A percentile compares a stretch with the other conserved stretches of the same genome.
Evolutionary conservation across 148 eudicot genomes (phyloP).

Genomic region (Camellia sinensis): DNA sequence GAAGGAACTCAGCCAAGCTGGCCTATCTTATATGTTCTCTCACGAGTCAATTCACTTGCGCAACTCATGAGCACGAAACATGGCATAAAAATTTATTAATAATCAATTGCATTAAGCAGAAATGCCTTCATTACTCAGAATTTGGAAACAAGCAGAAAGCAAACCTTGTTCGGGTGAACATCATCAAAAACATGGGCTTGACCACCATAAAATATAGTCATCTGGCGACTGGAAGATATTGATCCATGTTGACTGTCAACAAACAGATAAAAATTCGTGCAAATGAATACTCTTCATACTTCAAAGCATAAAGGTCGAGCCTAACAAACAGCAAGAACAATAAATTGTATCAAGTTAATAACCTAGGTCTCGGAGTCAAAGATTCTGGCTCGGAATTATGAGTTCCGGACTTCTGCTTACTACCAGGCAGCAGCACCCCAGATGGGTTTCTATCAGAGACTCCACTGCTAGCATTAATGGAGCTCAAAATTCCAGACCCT

Average conservation of each 20-base stretch:
- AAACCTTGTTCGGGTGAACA: conserved; percentile 76
- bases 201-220: conserved; percentile 85
- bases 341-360: neutral
- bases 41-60: neutral
- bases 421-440: conserved; percentile 31
- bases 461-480: conserved; percentile 40
- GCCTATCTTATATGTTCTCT: neutral
- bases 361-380: conserved; percentile 42
- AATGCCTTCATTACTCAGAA: neutral
- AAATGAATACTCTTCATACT: neutral
- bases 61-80: conserved; percentile 3
- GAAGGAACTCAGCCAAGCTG: neutral
- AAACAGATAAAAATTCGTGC: neutral
- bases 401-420: conserved; percentile 34
- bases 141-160: conserved; percentile 11
- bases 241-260: conserved; percentile 50
- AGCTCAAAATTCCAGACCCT: conserved; percentile 58
- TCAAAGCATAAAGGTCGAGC: neutral
- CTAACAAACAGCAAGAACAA: conserved; percentile 9
- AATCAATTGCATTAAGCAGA: conserved; percentile 6
- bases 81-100: neutral
- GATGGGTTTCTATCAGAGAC: conserved; percentile 42
- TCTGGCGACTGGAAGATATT: conserved; percentile 52
- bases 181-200: conserved; percentile 86
- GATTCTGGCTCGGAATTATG: conserved; percentile 46